Percentiles rank a stretch among this genome's conserved stretches.
Evolutionary conservation across 805 yeast genomes (phyloP).

Genomic region (Nadsonia fulvescens): DNA sequence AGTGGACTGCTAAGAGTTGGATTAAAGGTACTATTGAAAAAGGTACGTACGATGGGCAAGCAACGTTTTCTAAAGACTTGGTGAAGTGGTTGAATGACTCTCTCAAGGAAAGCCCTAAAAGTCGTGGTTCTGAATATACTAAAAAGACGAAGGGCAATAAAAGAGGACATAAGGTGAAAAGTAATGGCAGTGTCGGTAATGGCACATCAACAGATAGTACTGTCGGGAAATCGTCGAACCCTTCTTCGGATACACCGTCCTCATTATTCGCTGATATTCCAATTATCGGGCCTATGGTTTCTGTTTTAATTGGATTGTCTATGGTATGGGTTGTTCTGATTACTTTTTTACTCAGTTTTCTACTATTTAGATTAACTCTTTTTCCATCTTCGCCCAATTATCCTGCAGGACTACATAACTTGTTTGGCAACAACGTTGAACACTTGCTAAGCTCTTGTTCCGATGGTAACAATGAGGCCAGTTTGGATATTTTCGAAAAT

Average conservation of each 20-base stretch:
- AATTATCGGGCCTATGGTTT: slow-evolving; percentile 5
- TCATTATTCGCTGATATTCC: too few species aligned
- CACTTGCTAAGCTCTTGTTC: slow-evolving; percentile 8
- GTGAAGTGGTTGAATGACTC: slow-evolving; percentile 21
- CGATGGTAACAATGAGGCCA: slow-evolving; percentile 10
- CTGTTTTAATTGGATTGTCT: slow-evolving; percentile 3
- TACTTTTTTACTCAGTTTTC: slow-evolving; percentile 1
- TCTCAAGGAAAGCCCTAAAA: slow-evolving; percentile 9
- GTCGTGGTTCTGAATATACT: slow-evolving; percentile 6
- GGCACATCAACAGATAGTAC: slow-evolving; percentile 6
- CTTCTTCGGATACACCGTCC: too few species aligned
- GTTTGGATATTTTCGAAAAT: slow-evolving; percentile 15
- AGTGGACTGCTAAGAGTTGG: slow-evolving; percentile 91
- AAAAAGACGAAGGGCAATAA: slow-evolving; percentile 8
- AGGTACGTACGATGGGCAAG: slow-evolving; percentile 68
- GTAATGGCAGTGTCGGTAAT: slow-evolving; percentile 2
- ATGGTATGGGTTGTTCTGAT: slow-evolving; percentile 1
- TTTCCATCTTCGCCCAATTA: slow-evolving; percentile 2
- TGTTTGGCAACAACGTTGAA: slow-evolving; percentile 5
- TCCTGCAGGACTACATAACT: slow-evolving; percentile 2
- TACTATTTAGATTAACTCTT: slow-evolving; percentile 5
- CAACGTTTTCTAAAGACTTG: slow-evolving; percentile 36
- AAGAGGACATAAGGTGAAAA: slow-evolving; percentile 5
- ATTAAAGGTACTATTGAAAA: slow-evolving; percentile 76
- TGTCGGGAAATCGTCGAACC: slow-evolving; percentile 3